Base-by-base conservation (phyloP, 2,329 filamentous ascomycete genomes). In the Trichoderma cornu-damae region DNA sequence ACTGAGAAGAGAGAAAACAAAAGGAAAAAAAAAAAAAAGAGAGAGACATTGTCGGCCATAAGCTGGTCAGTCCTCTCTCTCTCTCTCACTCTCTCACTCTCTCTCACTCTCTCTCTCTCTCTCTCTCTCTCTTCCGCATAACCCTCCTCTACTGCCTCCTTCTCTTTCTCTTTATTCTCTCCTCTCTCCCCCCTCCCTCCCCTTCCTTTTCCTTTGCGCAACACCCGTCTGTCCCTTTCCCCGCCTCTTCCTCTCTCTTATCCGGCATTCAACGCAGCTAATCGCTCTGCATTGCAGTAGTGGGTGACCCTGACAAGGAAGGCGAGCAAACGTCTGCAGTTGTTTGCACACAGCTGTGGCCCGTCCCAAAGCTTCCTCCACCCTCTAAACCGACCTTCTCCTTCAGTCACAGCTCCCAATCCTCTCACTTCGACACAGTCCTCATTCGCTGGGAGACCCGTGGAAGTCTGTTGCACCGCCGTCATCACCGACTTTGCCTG, bases 201-300 rank as follows among this genome's bases (percentile, higher is more conserved):
- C 38, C 43, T 46, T n/a, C 32, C 22, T 18, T 32, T 43, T 37
- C 22, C n/a, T 28, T n/a, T 35, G 32, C 14, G 11, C 44, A 32
- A 30, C 43, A 18, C 47, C 50, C 35, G n/a, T 18, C 28, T 20
- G 7, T 38, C 42, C 22, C 18, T 7, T 6, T 32, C 32, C 34
- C 51, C 30, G 22, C 16, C 32, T 46, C 43, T 46, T n/a, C 32
- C 22, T 28, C 53, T 57, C 43, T 60, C 55, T 59, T 59, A 58
- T 42, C 54, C 63, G 60, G 64, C 65, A 62, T 63, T 59, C 65
- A 64, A 66, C 63, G 65, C 65, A 65, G 64, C 66, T 67, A 67
- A 68, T 63, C 64, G 60, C 60, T 66, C 61, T 68, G 66, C 66
- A 67, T 68, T 67, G 65, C 65, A 67, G 65, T 65, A 67, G 65